Conservation (phyloP, 2,329 filamentous ascomycete genomes). For the Monilinia fructicola region DNA sequence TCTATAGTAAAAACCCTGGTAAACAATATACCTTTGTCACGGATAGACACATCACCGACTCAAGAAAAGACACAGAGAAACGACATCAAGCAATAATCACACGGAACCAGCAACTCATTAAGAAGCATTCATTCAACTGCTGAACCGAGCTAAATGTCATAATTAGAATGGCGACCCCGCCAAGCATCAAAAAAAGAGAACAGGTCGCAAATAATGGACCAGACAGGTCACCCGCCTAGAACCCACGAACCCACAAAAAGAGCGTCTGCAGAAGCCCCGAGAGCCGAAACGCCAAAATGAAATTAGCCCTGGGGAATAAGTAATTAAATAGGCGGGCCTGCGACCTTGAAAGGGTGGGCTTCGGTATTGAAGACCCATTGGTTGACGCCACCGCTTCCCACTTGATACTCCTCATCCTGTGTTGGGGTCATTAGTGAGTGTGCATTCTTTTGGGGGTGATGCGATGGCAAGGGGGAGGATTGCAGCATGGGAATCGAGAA, state of each 20-base stretch:
- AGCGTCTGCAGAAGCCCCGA: too few species aligned
- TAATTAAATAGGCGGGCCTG: constrained; percentile 34
- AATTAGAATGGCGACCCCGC: neutral
- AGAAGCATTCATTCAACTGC: neutral
- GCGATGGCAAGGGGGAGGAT: too few species aligned
- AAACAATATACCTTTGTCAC: too few species aligned
- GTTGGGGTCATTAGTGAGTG: constrained; percentile 24
- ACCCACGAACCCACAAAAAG: neutral
- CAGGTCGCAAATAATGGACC: neutral
- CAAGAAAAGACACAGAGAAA: too few species aligned
- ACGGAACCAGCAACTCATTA: too few species aligned
- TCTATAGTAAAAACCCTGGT: too few species aligned
- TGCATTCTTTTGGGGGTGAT: neutral
- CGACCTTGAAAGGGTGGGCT: constrained; percentile 58
- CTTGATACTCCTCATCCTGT: constrained; percentile 51
- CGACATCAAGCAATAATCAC: too few species aligned
- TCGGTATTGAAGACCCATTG: constrained; percentile 64
- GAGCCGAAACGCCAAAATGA: neutral
- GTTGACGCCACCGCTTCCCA: constrained; percentile 51
- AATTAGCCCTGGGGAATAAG: neutral
- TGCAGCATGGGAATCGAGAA: too few species aligned
- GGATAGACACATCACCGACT: too few species aligned
- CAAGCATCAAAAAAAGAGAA: neutral
- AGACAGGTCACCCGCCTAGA: neutral
- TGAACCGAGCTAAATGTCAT: neutral